These are phyloP conservation scores for Bipolaris sorokiniana DNA, from an alignment of 2,329 filamentous ascomycete genomes.

Conservation along the genomic window DNA sequence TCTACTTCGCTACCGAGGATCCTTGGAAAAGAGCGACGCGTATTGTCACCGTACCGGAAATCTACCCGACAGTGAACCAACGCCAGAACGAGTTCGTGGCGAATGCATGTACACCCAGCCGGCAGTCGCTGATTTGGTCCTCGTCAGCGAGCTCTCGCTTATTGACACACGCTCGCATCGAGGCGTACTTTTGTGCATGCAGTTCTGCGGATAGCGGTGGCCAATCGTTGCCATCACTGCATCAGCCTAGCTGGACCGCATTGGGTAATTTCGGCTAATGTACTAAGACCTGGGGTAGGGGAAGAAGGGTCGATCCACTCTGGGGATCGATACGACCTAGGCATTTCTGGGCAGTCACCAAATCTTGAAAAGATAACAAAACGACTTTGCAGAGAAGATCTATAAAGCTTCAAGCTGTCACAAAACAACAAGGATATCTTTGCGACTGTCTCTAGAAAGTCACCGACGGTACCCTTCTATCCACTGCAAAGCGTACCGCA, in stretches of 20 bases:
- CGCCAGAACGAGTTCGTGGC: slow-evolving; percentile 17
- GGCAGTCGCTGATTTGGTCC: slow-evolving; percentile 5
- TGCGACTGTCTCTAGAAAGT: neutral
- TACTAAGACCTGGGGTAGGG: slow-evolving; percentile 29
- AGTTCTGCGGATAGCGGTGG: neutral
- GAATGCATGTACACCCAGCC: slow-evolving; percentile 21
- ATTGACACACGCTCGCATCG: slow-evolving; percentile 27
- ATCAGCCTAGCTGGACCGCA: slow-evolving; percentile 14
- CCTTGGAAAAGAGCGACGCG: slow-evolving; percentile 3
- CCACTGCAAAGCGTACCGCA: neutral
- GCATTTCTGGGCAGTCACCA: slow-evolving; percentile 20
- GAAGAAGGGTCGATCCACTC: slow-evolving; percentile 29
- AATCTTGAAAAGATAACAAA: slow-evolving; percentile 17
- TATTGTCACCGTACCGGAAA: slow-evolving; percentile 8
- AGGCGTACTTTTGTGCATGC: slow-evolving; percentile 18
- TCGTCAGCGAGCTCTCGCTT: slow-evolving; percentile 14
- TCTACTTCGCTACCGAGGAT: slow-evolving; percentile 1
- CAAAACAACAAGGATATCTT: neutral
- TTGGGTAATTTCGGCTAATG: slow-evolving; percentile 15
- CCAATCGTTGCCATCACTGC: slow-evolving; percentile 24
- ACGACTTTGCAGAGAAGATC: slow-evolving; percentile 5
- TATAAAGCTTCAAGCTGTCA: slow-evolving; percentile 34
- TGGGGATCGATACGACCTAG: slow-evolving; percentile 24
- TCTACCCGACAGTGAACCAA: neutral
- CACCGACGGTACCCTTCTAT: neutral